Conservation (phyloP, 106 monocot species). For the Narthecium ossifragum region DNA sequence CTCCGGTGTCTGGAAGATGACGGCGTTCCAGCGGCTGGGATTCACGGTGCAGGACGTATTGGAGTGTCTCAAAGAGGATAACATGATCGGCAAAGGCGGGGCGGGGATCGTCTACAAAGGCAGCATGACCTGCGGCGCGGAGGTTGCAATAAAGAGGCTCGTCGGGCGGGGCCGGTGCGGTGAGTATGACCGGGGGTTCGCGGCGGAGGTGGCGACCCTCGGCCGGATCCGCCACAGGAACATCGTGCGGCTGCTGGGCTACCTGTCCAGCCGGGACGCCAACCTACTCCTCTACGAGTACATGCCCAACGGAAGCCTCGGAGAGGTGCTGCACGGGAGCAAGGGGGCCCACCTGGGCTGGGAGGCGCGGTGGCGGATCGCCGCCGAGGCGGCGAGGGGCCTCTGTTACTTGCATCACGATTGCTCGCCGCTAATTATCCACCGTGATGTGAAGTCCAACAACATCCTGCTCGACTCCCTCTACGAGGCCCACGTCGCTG, state of each 20-base stretch:
- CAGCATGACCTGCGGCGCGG: conserved; percentile 39
- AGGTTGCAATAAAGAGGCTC: conserved; percentile 76
- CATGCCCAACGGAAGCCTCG: conserved; percentile 88
- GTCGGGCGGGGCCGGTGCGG: conserved; percentile 31
- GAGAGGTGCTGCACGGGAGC: conserved; percentile 82
- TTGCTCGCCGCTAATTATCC: conserved; percentile 76
- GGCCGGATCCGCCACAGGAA: conserved; percentile 87
- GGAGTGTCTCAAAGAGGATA: conserved; percentile 83
- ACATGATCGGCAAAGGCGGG: conserved; percentile 91
- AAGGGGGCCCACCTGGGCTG: conserved; percentile 84
- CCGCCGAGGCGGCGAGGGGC: conserved; percentile 69
- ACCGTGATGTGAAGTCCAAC: conserved; percentile 88
- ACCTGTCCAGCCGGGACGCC: conserved; percentile 63
- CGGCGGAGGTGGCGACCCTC: conserved; percentile 81
- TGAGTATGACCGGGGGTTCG: conserved; percentile 72
- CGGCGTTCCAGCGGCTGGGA: conserved; percentile 72
- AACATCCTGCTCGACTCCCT: conserved; percentile 76
- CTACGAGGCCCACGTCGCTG: conserved; percentile 90
- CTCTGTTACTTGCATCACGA: conserved; percentile 94
- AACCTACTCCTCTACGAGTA: conserved; percentile 90
- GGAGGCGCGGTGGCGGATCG: conserved; percentile 61
- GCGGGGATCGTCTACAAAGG: conserved; percentile 89
- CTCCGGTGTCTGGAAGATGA: conserved; percentile 52
- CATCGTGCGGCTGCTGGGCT: conserved; percentile 79
- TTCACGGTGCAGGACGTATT: conserved; percentile 65